Evolutionary conservation across 257 asterid species (phyloP).

Genomic region (Solanum chilense): DNA sequence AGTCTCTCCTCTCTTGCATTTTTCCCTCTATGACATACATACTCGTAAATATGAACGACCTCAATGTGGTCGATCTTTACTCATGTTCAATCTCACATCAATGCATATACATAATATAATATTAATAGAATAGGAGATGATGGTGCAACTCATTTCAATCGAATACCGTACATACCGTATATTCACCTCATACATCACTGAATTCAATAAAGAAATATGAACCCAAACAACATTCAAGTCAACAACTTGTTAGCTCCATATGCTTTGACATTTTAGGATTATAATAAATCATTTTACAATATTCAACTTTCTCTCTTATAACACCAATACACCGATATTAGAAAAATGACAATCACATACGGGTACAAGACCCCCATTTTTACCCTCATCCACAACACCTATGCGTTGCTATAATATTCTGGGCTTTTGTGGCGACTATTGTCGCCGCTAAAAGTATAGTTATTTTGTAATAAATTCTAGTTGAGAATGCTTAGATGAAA

Average conservation of each 20-base stretch:
- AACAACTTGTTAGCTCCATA: background rate
- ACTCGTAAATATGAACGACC: background rate
- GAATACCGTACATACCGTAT: background rate
- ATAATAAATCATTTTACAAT: background rate
- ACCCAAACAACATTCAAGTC: background rate
- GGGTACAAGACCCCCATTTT: background rate
- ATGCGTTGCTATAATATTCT: too few species aligned
- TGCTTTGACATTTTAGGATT: background rate
- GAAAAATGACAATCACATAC: background rate
- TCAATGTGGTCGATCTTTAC: background rate
- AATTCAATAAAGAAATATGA: background rate
- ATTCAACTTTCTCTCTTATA: background rate
- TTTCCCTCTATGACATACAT: background rate
- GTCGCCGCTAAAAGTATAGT: too few species aligned
- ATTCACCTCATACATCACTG: background rate
- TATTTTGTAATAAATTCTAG: too few species aligned
- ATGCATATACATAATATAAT: background rate
- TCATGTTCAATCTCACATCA: background rate
- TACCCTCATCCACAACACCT: background rate
- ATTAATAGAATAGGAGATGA: background rate
- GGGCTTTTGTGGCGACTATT: too few species aligned
- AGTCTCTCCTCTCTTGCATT: background rate
- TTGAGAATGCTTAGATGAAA: fast-evolving
- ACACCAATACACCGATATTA: background rate
- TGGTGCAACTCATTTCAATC: background rate